Percentiles rank a stretch among this genome's conserved stretches.
Evolutionary conservation across 73 alveolate genomes (phyloP).

Genomic region (Paramecium bursaria): DNA sequence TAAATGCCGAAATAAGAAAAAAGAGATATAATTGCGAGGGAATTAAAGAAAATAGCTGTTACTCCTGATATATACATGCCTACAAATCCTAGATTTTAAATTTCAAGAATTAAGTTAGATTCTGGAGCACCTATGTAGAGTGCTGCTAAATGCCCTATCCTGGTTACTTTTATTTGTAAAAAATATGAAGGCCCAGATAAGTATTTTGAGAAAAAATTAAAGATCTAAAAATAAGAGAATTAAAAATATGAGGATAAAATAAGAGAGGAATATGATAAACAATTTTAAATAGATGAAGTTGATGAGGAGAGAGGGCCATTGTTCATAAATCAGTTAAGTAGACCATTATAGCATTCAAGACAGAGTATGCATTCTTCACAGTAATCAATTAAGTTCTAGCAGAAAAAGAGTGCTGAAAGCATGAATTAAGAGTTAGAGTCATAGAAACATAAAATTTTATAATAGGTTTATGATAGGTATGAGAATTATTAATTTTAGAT

Average conservation of each 20-base stretch:
- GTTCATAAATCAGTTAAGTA: constrained; percentile 10
- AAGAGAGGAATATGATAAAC: constrained; percentile 42
- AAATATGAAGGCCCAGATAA: constrained; percentile 94
- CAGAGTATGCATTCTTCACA: too few relatives aligned
- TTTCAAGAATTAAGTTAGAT: constrained; percentile 88
- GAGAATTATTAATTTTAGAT: too few relatives aligned
- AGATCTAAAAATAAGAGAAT: constrained; percentile 71
- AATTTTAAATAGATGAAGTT: constrained; percentile 63
- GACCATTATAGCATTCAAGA: constrained; percentile 18
- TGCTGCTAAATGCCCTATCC: constrained; percentile 96
- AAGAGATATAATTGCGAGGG: constrained; percentile 85
- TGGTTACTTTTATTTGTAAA: constrained; percentile 87
- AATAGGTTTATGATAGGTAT: too few relatives aligned
- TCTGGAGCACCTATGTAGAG: constrained; percentile 95
- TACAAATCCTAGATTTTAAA: constrained; percentile 89
- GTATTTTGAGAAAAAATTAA: constrained; percentile 69
- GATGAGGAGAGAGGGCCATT: constrained; percentile 69
- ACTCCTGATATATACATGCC: constrained; percentile 93
- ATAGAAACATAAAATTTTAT: too few relatives aligned
- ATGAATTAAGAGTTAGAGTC: too few relatives aligned
- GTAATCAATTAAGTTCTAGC: too few relatives aligned
- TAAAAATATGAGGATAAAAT: not conserved
- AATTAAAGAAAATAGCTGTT: constrained; percentile 82
- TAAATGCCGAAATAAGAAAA: constrained; percentile 92
- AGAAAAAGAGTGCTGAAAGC: too few relatives aligned